A percentile compares a stretch with the other conserved stretches of the same genome.
Evolutionary conservation across 352 stramenopile species (phyloP).

Genomic region (Pythium periplocum): DNA sequence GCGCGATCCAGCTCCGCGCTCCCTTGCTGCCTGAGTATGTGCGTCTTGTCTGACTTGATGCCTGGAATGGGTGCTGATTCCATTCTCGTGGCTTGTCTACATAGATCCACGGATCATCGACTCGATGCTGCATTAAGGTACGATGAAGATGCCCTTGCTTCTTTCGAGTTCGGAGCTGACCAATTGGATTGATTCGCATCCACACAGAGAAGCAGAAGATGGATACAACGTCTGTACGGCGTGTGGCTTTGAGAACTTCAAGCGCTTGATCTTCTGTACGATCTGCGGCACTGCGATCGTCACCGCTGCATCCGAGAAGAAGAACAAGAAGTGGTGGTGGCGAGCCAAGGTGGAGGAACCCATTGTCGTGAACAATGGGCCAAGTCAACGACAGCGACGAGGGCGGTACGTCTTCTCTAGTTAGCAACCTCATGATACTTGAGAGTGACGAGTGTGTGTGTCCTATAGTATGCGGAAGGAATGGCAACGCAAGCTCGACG

Average conservation of each 20-base stretch:
- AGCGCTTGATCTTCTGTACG: slow-evolving; percentile 52
- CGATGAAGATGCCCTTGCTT: neutral
- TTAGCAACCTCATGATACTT: neutral
- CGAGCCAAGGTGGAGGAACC: too few relatives aligned
- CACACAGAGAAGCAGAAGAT: slow-evolving; percentile 41
- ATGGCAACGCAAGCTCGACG: slow-evolving; percentile 29
- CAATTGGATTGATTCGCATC: too few relatives aligned
- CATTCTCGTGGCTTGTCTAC: neutral
- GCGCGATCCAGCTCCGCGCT: slow-evolving; percentile 15
- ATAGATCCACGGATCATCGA: slow-evolving; percentile 20
- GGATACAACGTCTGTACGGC: slow-evolving; percentile 38
- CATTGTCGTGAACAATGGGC: neutral
- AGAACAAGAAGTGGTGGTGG: slow-evolving; percentile 3
- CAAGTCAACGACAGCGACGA: neutral
- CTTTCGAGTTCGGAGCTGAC: too few relatives aligned
- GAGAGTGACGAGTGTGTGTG: too few relatives aligned
- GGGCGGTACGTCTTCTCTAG: neutral
- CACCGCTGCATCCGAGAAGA: slow-evolving; percentile 10
- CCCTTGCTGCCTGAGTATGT: slow-evolving; percentile 18
- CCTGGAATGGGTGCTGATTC: too few relatives aligned
- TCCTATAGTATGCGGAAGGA: slow-evolving; percentile 18
- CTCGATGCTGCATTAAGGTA: slow-evolving; percentile 27
- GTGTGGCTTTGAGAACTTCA: slow-evolving; percentile 78
- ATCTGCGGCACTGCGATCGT: slow-evolving; percentile 38
- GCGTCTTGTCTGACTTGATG: too few relatives aligned